These are phyloP conservation scores for Lactarius tabidus DNA, from an alignment of 768 basidiomycete genomes.

Conservation along the genomic window DNA sequence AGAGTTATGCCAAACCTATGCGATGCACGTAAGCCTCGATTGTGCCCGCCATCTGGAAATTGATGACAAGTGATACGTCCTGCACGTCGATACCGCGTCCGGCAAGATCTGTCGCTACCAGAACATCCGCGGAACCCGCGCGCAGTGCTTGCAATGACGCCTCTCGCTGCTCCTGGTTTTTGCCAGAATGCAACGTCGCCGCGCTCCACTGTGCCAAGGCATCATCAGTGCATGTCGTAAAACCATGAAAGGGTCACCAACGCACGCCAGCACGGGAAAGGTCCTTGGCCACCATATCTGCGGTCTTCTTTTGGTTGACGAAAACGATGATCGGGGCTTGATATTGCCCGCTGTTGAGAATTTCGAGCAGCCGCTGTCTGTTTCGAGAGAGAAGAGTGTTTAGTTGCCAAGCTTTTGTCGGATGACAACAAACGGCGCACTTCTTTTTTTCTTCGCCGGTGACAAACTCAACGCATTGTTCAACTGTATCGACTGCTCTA, in stretches of 20 bases:
- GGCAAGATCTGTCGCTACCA: conserved; percentile 96
- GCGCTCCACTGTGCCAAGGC: conserved; percentile 67
- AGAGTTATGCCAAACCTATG: conserved; percentile 57
- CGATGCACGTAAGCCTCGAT: conserved; percentile 98
- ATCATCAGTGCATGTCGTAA: neutral
- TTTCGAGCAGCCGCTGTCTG: conserved; percentile 83
- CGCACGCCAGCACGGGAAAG: conserved; percentile 82
- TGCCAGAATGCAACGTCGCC: conserved; percentile 92
- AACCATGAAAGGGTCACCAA: conserved; percentile 21
- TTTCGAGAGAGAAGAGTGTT: neutral
- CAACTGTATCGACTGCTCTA: conserved; percentile 96
- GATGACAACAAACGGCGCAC: conserved; percentile 42
- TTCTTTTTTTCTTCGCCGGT: conserved; percentile 95
- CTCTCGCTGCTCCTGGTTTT: conserved; percentile 97
- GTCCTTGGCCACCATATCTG: conserved; percentile 96
- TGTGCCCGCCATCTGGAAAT: conserved; percentile 94
- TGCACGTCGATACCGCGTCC: conserved; percentile 99
- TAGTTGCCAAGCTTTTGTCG: neutral
- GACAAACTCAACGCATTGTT: conserved; percentile 93
- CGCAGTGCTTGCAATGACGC: conserved; percentile 84
- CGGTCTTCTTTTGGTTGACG: conserved; percentile 99
- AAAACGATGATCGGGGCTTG: conserved; percentile 95
- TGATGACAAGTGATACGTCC: conserved; percentile 93
- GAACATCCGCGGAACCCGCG: conserved; percentile 77
- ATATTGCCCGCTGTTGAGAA: conserved; percentile 82